Conservation (phyloP, 441 rosid species). For the Mallotus repandus region DNA sequence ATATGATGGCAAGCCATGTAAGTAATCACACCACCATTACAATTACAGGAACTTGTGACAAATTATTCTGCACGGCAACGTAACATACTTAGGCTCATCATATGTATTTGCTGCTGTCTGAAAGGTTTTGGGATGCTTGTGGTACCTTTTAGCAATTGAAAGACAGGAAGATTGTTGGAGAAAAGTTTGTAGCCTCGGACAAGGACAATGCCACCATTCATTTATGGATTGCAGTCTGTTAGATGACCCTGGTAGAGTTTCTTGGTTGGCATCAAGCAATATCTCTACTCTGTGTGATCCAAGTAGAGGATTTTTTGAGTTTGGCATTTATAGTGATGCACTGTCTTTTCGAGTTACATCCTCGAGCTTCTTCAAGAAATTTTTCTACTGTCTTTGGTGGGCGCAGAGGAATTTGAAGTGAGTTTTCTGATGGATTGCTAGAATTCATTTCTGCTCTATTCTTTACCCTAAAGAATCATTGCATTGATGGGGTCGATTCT, state of each 20-base stretch:
- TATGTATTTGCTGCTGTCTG: not conserved
- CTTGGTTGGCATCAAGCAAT: slow-evolving; percentile 19
- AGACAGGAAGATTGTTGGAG: slow-evolving; percentile 55
- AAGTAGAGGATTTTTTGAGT: slow-evolving; percentile 8
- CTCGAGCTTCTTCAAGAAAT: slow-evolving; percentile 18
- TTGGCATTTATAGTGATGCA: slow-evolving; percentile 28
- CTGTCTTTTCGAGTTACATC: slow-evolving; percentile 14
- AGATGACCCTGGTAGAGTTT: slow-evolving; percentile 11
- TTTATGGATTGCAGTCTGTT: slow-evolving; percentile 20
- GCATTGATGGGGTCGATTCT: not conserved
- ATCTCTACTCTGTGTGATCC: slow-evolving; percentile 14
- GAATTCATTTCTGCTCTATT: slow-evolving; percentile 2
- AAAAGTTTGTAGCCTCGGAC: slow-evolving; percentile 19
- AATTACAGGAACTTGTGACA: not conserved
- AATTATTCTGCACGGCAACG: not conserved
- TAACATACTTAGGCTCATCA: not conserved
- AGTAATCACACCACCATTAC: not conserved
- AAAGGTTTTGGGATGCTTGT: slow-evolving; percentile 57
- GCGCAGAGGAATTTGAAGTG: slow-evolving; percentile 26
- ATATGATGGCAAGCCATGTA: slow-evolving; percentile 65
- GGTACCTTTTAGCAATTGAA: slow-evolving; percentile 58
- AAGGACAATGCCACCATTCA: slow-evolving; percentile 14
- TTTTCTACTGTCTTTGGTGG: slow-evolving; percentile 29
- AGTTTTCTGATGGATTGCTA: not conserved
- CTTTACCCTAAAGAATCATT: not conserved